These are phyloP conservation scores for Beta lomatogona DNA, from an alignment of 179 eudicot species.

Conservation along the genomic window DNA sequence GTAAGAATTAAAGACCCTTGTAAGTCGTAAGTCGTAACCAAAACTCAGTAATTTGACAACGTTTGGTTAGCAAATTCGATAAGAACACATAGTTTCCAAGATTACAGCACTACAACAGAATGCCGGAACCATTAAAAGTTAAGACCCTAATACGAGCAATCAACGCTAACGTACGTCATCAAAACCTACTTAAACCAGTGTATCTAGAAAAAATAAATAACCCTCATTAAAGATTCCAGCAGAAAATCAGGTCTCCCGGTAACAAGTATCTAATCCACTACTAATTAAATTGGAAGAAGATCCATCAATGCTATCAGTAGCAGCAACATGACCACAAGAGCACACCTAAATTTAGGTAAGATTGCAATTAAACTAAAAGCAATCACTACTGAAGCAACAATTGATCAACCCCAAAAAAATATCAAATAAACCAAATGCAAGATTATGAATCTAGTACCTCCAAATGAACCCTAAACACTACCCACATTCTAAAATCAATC, in stretches of 20 bases:
- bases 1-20: too few species aligned
- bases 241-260: not conserved
- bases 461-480: constrained; percentile 3
- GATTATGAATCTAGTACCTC: constrained; percentile 12
- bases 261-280: constrained; percentile 1
- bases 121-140: not conserved
- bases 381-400: constrained; percentile 6
- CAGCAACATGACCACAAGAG: constrained; percentile 20
- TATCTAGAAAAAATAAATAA: not conserved
- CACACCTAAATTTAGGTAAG: constrained; percentile 10
- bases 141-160: not conserved
- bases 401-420: constrained; percentile 12
- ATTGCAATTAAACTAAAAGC: not conserved
- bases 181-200: not conserved
- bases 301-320: not conserved
- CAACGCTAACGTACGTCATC: not conserved
- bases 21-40: too few species aligned
- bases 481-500: constrained; percentile 34
- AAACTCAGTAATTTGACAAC: not conserved
- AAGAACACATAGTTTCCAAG: not conserved
- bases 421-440: not conserved
- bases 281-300: not conserved
- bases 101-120: not conserved
- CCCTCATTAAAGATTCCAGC: constrained; percentile 7
- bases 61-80: not conserved